A percentile compares a stretch with the other conserved stretches of the same genome.
Evolutionary conservation across 2,329 filamentous ascomycete genomes (phyloP).

Genomic region (Leptographium radiaticola): DNA sequence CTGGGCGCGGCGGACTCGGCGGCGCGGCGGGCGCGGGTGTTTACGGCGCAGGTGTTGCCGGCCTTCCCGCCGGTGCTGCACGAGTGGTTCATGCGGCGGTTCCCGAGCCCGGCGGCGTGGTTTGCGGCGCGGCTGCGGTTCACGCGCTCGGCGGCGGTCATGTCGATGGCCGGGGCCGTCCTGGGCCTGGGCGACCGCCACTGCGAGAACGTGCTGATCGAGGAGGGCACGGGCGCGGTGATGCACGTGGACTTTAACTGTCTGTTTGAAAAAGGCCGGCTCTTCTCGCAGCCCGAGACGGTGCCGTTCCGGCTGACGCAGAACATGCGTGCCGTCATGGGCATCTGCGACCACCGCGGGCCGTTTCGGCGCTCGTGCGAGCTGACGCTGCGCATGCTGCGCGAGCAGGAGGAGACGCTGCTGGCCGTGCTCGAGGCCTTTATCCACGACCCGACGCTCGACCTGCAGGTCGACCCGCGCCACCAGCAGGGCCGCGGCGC

Average conservation of each 20-base stretch:
- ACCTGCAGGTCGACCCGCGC: constrained; percentile 46
- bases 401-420: constrained; percentile 87
- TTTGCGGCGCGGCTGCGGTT: constrained; percentile 80
- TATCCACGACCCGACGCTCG: constrained; percentile 89
- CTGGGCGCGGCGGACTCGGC: constrained; percentile 50
- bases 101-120: constrained; percentile 86
- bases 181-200: constrained; percentile 89
- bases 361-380: constrained; percentile 88
- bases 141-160: constrained; percentile 87
- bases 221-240: constrained; percentile 84
- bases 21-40: constrained; percentile 52
- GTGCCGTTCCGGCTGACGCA: constrained; percentile 95
- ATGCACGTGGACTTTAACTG: constrained; percentile 99
- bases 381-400: constrained; percentile 68
- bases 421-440: constrained; percentile 98
- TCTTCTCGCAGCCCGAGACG: constrained; percentile 85
- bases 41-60: constrained; percentile 49
- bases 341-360: constrained; percentile 83
- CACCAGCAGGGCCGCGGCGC: constrained; percentile 46
- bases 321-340: constrained; percentile 98
- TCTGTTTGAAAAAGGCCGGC: constrained; percentile 93
- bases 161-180: constrained; percentile 98
- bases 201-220: constrained; percentile 90
- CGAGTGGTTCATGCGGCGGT: constrained; percentile 91
- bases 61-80: constrained; percentile 76